A percentile compares a stretch with the other conserved stretches of the same genome.
These are phyloP conservation scores for Drechslerella coelobrocha DNA, from an alignment of 2,329 filamentous ascomycete genomes.

Conservation along the genomic window DNA sequence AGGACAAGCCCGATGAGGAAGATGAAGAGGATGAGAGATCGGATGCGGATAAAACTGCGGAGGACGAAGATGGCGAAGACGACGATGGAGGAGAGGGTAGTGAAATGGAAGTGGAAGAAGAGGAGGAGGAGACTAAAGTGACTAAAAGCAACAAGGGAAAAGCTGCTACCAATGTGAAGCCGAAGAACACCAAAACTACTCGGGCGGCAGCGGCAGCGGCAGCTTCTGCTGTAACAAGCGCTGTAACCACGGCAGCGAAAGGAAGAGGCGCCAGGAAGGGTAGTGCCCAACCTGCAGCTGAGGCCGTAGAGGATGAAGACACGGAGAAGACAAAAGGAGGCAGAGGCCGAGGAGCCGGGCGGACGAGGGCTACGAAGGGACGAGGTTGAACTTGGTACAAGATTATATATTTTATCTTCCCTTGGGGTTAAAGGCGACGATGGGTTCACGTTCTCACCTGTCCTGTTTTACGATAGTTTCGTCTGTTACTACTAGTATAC, in stretches of 20 bases:
- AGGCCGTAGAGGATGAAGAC: slow-evolving; percentile 15
- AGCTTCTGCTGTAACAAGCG: not conserved
- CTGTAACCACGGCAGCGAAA: slow-evolving; percentile 10
- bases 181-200: slow-evolving; percentile 39
- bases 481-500: too few relatives aligned
- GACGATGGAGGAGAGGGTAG: not conserved
- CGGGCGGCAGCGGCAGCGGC: slow-evolving; percentile 22
- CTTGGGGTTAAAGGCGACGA: not conserved
- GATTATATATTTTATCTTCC: not conserved
- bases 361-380: slow-evolving; percentile 34
- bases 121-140: slow-evolving; percentile 17
- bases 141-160: slow-evolving; percentile 20
- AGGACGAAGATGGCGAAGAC: not conserved
- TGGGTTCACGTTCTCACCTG: not conserved
- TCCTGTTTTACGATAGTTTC: too few relatives aligned
- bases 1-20: slow-evolving; percentile 31
- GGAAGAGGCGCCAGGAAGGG: slow-evolving; percentile 32
- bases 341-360: slow-evolving; percentile 27
- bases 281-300: slow-evolving; percentile 18
- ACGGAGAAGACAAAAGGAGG: slow-evolving; percentile 25
- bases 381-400: too few relatives aligned
- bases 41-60: slow-evolving; percentile 8
- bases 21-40: slow-evolving; percentile 25
- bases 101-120: slow-evolving; percentile 7
- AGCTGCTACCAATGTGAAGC: slow-evolving; percentile 15